Evolutionary conservation across 768 basidiomycete genomes (phyloP), one percentile per base, ranked within the genome.

Genomic region (Cyclocybe aegerita): DNA sequence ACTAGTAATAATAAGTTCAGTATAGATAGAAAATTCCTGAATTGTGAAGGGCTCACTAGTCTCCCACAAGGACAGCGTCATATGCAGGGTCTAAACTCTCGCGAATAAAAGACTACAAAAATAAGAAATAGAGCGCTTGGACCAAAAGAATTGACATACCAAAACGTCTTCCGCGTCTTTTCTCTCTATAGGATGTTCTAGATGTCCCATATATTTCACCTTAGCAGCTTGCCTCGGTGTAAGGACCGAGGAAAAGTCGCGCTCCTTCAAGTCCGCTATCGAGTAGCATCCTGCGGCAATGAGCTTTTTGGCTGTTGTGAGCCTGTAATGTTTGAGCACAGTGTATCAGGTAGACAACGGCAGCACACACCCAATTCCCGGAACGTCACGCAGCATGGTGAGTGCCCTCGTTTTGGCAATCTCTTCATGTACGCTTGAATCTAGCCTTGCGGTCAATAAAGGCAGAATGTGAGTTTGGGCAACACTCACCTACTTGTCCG

Each of bases 61-160:
- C 72, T 8, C 83, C 85, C 0, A 72, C 72, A n/a, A 82, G 58
- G 30, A 74, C 58, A 12, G 80, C 54, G 50, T 82, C 78, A 54
- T 76, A 81, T 39, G 73, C 76, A 14, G 71, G 59, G 34, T 75
- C 71, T 5, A 85, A 53, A 49, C 70, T 71, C 11, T 76, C 68
- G 31, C 66, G 69, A 46, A 82, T 70, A 43, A 81, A 83, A 43
- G 71, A 67, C 85, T 86, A 36, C 31, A 4, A 15, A 10, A 34
- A 34, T 34, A 29, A 43, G 36, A 39, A 40, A 5, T 14, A 38
- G 23, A 51, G 40, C 32, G 23, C 12, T 7, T 9, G 4, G 9
- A 34, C 2, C 14, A 47, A 29, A 36, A 9, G n/a, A 50, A 15
- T 1, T 43, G n/a, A 64, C 73, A 29, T 57, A 82, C 85, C n/a